Conservation (phyloP, 2,329 filamentous ascomycete genomes). For the Ophiostoma tasmaniense region DNA sequence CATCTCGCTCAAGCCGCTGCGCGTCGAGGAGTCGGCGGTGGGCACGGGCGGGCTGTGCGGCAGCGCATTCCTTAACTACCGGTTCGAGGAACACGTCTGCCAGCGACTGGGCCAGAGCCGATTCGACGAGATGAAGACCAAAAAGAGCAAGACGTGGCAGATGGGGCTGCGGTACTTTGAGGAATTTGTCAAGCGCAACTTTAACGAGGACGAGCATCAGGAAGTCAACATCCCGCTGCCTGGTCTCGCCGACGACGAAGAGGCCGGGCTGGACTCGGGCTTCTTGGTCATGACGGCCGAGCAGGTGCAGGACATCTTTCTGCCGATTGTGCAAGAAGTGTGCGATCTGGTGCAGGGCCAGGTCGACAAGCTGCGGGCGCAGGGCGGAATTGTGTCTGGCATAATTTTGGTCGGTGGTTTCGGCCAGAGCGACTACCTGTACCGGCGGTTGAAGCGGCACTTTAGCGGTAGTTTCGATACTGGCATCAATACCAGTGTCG, state of each 20-base stretch:
- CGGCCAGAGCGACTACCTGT: slow-evolving; percentile 69
- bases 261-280: slow-evolving; percentile 63
- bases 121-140: slow-evolving; percentile 67
- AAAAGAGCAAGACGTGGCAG: slow-evolving; percentile 73
- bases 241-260: slow-evolving; percentile 66
- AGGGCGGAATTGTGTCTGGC: slow-evolving; percentile 57
- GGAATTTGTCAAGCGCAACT: slow-evolving; percentile 77
- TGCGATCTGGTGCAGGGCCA: slow-evolving; percentile 61
- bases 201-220: slow-evolving; percentile 67
- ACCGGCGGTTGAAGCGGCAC: slow-evolving; percentile 59
- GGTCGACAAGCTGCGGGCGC: slow-evolving; percentile 52
- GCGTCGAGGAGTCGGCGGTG: slow-evolving; percentile 70
- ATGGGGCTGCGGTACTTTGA: slow-evolving; percentile 74
- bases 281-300: slow-evolving; percentile 64
- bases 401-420: slow-evolving; percentile 78
- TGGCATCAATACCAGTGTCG: background rate
- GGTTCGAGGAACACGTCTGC: slow-evolving; percentile 70
- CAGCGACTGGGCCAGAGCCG: slow-evolving; percentile 55
- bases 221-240: slow-evolving; percentile 67
- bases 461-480: slow-evolving; percentile 42
- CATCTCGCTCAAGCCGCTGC: slow-evolving; percentile 60
- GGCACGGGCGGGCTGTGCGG: slow-evolving; percentile 72
- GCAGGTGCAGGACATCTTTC: slow-evolving; percentile 65
- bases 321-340: slow-evolving; percentile 64
- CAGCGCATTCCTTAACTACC: slow-evolving; percentile 70